Evolutionary conservation across 2,329 filamentous ascomycete genomes (phyloP).

Genomic region (Aplosporella prunicola): DNA sequence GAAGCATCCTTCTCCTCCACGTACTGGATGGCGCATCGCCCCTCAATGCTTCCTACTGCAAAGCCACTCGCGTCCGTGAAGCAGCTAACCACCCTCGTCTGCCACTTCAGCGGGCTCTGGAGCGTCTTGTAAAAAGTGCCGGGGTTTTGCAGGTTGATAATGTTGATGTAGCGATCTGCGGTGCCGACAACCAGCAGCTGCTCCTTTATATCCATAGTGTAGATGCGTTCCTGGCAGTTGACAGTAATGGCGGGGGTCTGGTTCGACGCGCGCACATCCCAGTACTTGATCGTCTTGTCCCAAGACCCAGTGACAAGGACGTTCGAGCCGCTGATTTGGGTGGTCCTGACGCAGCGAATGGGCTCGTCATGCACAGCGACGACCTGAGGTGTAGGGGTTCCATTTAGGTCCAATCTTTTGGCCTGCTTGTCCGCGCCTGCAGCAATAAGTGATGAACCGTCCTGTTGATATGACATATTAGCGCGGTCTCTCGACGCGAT

Average conservation of each 20-base stretch:
- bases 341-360: slow-evolving; percentile 64
- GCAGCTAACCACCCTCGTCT: slow-evolving; percentile 90
- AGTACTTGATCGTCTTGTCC: slow-evolving; percentile 88
- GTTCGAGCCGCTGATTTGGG: slow-evolving; percentile 52
- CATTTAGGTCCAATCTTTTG: slow-evolving; percentile 73
- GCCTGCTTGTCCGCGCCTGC: slow-evolving; percentile 86
- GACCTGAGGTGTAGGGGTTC: slow-evolving; percentile 46
- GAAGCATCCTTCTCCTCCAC: slow-evolving; percentile 87
- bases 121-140: slow-evolving; percentile 91
- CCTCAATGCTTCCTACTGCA: slow-evolving; percentile 92
- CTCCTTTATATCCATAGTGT: slow-evolving; percentile 84
- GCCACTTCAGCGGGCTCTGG: slow-evolving; percentile 95
- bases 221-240: slow-evolving; percentile 66
- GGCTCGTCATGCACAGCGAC: slow-evolving; percentile 79
- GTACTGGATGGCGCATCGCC: slow-evolving; percentile 95
- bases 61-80: slow-evolving; percentile 88
- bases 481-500: slow-evolving; percentile 22
- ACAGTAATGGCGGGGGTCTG: slow-evolving; percentile 56
- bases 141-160: slow-evolving; percentile 83
- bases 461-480: too few species aligned
- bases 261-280: slow-evolving; percentile 57
- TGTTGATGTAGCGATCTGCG: slow-evolving; percentile 91
- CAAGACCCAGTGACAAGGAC: slow-evolving; percentile 89
- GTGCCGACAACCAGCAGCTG: slow-evolving; percentile 86
- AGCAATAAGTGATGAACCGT: slow-evolving; percentile 80